Conservation (phyloP, 2,329 filamentous ascomycete species). For the Fusarium tupiense region DNA sequence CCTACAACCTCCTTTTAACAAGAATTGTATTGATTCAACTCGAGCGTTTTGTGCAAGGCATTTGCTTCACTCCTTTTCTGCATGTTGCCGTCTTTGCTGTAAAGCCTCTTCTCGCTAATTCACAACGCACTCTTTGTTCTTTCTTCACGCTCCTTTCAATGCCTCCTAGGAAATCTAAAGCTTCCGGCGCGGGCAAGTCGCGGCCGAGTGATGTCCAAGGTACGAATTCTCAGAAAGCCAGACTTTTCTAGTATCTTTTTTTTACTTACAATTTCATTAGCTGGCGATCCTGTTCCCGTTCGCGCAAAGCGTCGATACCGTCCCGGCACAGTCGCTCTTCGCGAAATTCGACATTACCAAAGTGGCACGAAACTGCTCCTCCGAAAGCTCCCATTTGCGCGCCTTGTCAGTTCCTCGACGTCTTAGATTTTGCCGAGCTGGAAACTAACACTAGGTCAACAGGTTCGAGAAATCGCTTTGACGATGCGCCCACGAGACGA, state of each 20-base stretch:
- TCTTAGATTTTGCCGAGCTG: neutral
- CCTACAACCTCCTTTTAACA: slow-evolving; percentile 5
- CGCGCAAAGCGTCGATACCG: slow-evolving; percentile 72
- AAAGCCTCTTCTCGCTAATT: slow-evolving; percentile 5
- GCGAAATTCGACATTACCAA: slow-evolving; percentile 92
- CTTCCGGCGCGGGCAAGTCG: slow-evolving; percentile 38
- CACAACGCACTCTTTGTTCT: neutral
- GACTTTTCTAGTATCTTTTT: neutral
- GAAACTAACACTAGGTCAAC: slow-evolving; percentile 20
- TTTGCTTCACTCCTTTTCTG: neutral
- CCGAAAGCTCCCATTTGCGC: slow-evolving; percentile 80
- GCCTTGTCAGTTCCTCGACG: slow-evolving; percentile 64
- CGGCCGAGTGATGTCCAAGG: slow-evolving; percentile 55
- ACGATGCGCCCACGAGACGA: slow-evolving; percentile 69
- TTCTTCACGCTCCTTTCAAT: slow-evolving; percentile 30
- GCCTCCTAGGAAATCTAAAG: slow-evolving; percentile 33
- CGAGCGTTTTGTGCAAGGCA: slow-evolving; percentile 15
- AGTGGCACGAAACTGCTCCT: slow-evolving; percentile 88
- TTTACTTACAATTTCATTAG: slow-evolving; percentile 54
- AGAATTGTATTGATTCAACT: slow-evolving; percentile 13
- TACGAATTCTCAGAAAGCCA: slow-evolving; percentile 29
- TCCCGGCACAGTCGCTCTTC: slow-evolving; percentile 85
- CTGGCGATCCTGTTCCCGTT: slow-evolving; percentile 77
- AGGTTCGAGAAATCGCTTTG: slow-evolving; percentile 74
- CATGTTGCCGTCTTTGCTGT: slow-evolving; percentile 4